Evolutionary conservation across 2,329 filamentous ascomycete genomes (phyloP).

Genomic region (Pseudogymnoascus destructans): DNA sequence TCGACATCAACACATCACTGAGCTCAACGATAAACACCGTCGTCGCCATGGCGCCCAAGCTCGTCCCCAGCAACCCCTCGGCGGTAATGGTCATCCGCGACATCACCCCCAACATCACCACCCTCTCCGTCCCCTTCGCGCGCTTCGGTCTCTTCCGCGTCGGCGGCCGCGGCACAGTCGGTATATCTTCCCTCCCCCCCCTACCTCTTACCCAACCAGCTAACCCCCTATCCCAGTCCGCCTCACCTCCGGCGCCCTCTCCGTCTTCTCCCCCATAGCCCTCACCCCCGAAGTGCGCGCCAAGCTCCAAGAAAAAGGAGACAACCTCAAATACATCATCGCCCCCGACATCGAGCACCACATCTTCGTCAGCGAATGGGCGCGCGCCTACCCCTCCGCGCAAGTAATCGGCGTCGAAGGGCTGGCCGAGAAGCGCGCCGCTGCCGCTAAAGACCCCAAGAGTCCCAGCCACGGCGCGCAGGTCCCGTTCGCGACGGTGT

Average conservation of each 20-base stretch:
- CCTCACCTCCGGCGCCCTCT: constrained; percentile 62
- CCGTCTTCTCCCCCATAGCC: constrained; percentile 83
- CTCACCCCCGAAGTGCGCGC: constrained; percentile 61
- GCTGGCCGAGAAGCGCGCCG: constrained; percentile 67
- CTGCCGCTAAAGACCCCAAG: constrained; percentile 34
- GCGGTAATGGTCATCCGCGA: constrained; percentile 85
- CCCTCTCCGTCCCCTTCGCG: constrained; percentile 70
- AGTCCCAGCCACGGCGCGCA: constrained; percentile 33
- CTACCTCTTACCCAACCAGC: background rate
- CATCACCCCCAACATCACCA: constrained; percentile 65
- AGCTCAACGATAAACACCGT: background rate
- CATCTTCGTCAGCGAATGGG: constrained; percentile 82
- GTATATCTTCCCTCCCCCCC: constrained; percentile 33
- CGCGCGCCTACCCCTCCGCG: constrained; percentile 62
- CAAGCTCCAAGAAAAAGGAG: constrained; percentile 52
- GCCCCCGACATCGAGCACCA: constrained; percentile 90
- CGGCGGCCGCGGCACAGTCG: constrained; percentile 75
- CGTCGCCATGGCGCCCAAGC: constrained; percentile 19
- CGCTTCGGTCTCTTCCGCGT: constrained; percentile 70
- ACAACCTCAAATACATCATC: constrained; percentile 68
- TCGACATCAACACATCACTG: background rate
- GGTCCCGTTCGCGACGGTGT: constrained; percentile 50
- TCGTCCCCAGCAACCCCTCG: constrained; percentile 58
- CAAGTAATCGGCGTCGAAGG: constrained; percentile 73
- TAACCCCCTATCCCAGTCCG: constrained; percentile 45